Percentiles rank a stretch among this genome's conserved stretches.
These are phyloP conservation scores for Mycena maculata DNA, from an alignment of 768 basidiomycete species.

Conservation along the genomic window DNA sequence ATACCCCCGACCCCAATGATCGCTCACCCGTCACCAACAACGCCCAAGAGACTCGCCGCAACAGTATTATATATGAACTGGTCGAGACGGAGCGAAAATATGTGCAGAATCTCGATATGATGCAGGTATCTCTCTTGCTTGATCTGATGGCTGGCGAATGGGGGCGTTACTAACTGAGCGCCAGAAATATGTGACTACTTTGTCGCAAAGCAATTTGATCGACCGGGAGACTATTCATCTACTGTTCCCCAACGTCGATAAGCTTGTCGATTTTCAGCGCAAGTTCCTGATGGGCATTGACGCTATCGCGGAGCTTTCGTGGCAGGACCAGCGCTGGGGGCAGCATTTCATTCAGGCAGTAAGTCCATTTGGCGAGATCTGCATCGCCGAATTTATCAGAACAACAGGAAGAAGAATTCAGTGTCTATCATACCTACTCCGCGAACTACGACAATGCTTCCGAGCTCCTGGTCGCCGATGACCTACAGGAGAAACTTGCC, in stretches of 20 bases:
- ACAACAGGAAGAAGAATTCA: slow-evolving; percentile 93
- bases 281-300: slow-evolving; percentile 91
- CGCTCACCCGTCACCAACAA: too few species aligned
- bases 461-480: slow-evolving; percentile 84
- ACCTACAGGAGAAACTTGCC: slow-evolving; percentile 72
- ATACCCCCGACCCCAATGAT: too few species aligned
- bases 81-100: slow-evolving; percentile 96
- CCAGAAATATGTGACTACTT: slow-evolving; percentile 88
- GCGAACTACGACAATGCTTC: slow-evolving; percentile 90
- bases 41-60: not conserved
- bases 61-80: slow-evolving; percentile 79
- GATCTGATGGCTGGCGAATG: too few species aligned
- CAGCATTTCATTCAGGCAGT: slow-evolving; percentile 84
- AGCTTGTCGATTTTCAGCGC: slow-evolving; percentile 95
- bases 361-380: slow-evolving; percentile 64
- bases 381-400: too few species aligned
- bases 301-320: slow-evolving; percentile 81
- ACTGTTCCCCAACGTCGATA: slow-evolving; percentile 93
- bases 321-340: slow-evolving; percentile 90
- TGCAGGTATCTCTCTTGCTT: too few species aligned
- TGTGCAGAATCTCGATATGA: slow-evolving; percentile 92
- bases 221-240: slow-evolving; percentile 94
- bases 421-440: slow-evolving; percentile 96
- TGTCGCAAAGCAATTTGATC: slow-evolving; percentile 84
- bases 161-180: slow-evolving; percentile 25